phyloP scores from a whole-genome alignment of 371 early-diverging fungal species.

The Fennellomyces sp. region DNA sequence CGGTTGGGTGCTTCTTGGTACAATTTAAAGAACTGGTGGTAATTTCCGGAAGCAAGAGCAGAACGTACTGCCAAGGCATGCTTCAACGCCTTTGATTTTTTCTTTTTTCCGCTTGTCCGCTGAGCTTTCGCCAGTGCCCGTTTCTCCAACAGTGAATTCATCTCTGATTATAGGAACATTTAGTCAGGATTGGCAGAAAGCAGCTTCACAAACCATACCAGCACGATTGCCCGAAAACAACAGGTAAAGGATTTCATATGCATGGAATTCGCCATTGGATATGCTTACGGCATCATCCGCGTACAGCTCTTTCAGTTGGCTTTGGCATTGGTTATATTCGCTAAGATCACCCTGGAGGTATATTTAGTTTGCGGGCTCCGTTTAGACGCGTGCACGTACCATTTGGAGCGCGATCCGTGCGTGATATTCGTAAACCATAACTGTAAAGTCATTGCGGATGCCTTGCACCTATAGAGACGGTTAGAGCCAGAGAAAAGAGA shows the following conservation, averaged over 20 bases:
- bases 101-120: slow-evolving; percentile 32
- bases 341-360: slow-evolving; percentile 81
- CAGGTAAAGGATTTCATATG: slow-evolving; percentile 90
- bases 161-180: not conserved
- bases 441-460: slow-evolving; percentile 91
- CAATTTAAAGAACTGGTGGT: slow-evolving; percentile 79
- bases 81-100: slow-evolving; percentile 56
- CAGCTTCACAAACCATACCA: slow-evolving; percentile 63
- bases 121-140: not conserved
- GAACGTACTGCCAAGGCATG: slow-evolving; percentile 87
- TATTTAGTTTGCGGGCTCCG: not conserved
- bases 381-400: slow-evolving; percentile 30
- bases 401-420: slow-evolving; percentile 94
- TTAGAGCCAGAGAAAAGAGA: not conserved
- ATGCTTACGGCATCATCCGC: slow-evolving; percentile 60
- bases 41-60: slow-evolving; percentile 79
- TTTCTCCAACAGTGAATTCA: not conserved
- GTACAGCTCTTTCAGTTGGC: slow-evolving; percentile 88
- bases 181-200: too few species aligned
- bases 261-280: slow-evolving; percentile 83
- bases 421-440: slow-evolving; percentile 91
- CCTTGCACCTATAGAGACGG: slow-evolving; percentile 73
- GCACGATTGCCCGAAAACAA: slow-evolving; percentile 84
- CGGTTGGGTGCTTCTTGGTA: slow-evolving; percentile 83
- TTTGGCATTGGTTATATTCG: slow-evolving; percentile 97